A percentile compares a stretch with the other conserved stretches of the same genome.
Evolutionary conservation across 306 rosid species (phyloP).

Genomic region (Hippophae gyantsensis): DNA sequence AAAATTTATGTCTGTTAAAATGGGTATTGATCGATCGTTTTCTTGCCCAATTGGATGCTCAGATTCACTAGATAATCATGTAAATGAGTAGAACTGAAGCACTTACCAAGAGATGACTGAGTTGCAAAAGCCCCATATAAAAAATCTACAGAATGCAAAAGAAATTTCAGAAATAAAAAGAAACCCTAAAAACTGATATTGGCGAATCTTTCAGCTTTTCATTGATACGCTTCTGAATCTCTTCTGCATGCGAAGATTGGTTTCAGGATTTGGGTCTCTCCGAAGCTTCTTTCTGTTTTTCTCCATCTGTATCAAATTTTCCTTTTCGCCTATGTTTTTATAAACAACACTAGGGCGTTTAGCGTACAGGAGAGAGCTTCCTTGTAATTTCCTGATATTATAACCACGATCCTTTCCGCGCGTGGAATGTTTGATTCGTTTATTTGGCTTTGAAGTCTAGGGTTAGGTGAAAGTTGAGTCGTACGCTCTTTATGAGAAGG

Average conservation of each 20-base stretch:
- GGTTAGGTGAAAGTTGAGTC: neutral
- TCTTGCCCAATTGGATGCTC: constrained; percentile 21
- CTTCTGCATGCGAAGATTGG: neutral
- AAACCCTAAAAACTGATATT: constrained; percentile 50
- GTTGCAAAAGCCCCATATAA: constrained; percentile 15
- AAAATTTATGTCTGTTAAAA: constrained; percentile 15
- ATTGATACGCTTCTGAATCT: neutral
- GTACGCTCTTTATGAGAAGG: constrained; percentile 25
- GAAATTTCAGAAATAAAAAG: neutral
- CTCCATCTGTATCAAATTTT: constrained; percentile 9
- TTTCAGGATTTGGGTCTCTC: constrained; percentile 9
- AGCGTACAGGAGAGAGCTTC: constrained; percentile 21
- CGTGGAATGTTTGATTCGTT: no score
- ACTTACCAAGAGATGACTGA: constrained; percentile 28
- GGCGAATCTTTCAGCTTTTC: constrained; percentile 15
- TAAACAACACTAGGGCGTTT: constrained; percentile 33
- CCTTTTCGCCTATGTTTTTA: constrained; percentile 9
- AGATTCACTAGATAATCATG: constrained; percentile 20
- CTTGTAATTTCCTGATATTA: neutral
- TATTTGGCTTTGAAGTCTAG: no score
- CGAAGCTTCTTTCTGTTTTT: constrained; percentile 9
- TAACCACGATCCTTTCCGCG: constrained; percentile 12
- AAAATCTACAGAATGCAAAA: neutral
- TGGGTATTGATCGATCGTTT: constrained; percentile 25
- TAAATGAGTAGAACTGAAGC: neutral